These are phyloP conservation scores for Chaetomidium leptoderma DNA, from an alignment of 495 filamentous ascomycete genomes.

Conservation along the genomic window DNA sequence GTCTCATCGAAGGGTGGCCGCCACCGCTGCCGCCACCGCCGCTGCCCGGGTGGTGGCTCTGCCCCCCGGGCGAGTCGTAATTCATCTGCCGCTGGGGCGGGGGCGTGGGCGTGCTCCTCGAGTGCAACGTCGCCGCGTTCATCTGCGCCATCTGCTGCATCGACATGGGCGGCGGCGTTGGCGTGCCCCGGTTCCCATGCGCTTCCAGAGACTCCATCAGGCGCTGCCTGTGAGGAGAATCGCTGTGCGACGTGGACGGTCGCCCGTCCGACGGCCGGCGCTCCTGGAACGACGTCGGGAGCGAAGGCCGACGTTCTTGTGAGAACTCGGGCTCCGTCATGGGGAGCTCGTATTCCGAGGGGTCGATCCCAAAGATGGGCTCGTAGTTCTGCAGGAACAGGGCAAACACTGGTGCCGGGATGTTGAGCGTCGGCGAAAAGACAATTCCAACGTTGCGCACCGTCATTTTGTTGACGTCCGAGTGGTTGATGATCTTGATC, in stretches of 20 bases:
- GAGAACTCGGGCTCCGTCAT: constrained; percentile 20
- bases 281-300: constrained; percentile 30
- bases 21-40: too few relatives aligned
- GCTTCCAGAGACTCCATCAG: constrained; percentile 39
- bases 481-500: constrained; percentile 82
- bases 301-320: constrained; percentile 26
- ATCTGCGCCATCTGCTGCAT: constrained; percentile 36
- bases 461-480: constrained; percentile 94
- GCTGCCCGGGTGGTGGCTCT: too few relatives aligned
- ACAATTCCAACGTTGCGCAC: constrained; percentile 97
- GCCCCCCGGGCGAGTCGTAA: constrained; percentile 37
- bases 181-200: constrained; percentile 36
- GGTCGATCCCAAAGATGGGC: constrained; percentile 72
- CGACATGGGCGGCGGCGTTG: constrained; percentile 41
- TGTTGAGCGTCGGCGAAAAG: constrained; percentile 97
- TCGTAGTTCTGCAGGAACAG: constrained; percentile 88
- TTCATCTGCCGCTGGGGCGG: constrained; percentile 37
- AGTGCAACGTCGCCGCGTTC: constrained; percentile 32
- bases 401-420: constrained; percentile 90
- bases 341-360: constrained; percentile 53
- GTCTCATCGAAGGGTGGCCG: constrained; percentile 33
- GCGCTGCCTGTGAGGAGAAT: constrained; percentile 44
- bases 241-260: constrained; percentile 41
- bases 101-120: constrained; percentile 40
- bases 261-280: constrained; percentile 32